Base-by-base conservation (phyloP, 2,329 filamentous ascomycete species). In the Paraphaeosphaeria sporulosa region DNA sequence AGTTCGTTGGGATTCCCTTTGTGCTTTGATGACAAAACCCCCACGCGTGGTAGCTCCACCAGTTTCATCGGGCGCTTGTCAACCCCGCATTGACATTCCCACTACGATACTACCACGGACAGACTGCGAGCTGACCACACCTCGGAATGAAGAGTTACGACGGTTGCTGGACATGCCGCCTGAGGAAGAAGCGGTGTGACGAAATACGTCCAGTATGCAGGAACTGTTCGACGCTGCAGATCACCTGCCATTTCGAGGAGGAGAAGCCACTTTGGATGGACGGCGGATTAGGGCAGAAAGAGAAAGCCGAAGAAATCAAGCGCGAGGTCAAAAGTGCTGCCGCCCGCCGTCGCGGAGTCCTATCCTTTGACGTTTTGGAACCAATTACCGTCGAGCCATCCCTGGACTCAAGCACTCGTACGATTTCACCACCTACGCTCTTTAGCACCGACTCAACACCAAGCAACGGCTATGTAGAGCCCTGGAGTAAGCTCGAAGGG, bases 131-230 rank as follows among this genome's bases (percentile, higher is more conserved):
- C 27, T 30, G 8, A 4, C 27, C 27, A 30, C 27, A 4, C 27
- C 27, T 30, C 25, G 55, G 44, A 42, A 57, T 57, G 55, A 57
- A 42, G 36, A 57, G 55, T 46, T 42, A 57, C 55, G 44, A 55
- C 51, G 59, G 55, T 25, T 50, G 61, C 40, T 63, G 52, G 59
- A 64, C 54, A 27, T 54, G 48, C 43, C 53, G 55, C 40, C 52
- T 47, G 51, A 61, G 58, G 15, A 46, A 61, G 57, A 61, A 51
- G 61, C 56, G 87, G 67, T 89, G 86, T 70, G 85, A 87, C 62
- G 84, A 86, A 67, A 76, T 68, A 36, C 81, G 78, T 2, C 85
- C 86, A 9, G 69, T 80, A 12, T 89, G 86, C 72, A 76, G 80
- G 6, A 77, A 72, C 47, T 88, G 86, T 73, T 71, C 74, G 15